Conservation (phyloP, 768 basidiomycete species). For the Strobilomyces echinocephalus region DNA sequence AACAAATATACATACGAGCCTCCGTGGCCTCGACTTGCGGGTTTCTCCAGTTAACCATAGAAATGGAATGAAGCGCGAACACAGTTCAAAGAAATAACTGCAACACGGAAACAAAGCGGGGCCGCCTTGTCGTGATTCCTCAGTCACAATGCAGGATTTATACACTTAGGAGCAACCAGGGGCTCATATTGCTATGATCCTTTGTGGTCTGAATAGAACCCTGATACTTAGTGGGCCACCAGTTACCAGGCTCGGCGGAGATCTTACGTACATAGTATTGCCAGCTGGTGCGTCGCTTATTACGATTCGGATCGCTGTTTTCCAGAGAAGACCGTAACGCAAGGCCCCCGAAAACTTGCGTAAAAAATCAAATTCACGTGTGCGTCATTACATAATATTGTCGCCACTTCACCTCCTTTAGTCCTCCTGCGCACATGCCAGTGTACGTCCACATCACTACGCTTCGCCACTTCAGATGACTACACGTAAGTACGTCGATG, state of each 20-base stretch:
- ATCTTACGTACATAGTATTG: slow-evolving; percentile 22
- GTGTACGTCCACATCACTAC: too few relatives aligned
- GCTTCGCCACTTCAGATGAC: too few relatives aligned
- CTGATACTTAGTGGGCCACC: not conserved
- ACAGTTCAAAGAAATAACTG: slow-evolving; percentile 7
- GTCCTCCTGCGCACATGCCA: too few relatives aligned
- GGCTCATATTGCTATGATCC: slow-evolving; percentile 6
- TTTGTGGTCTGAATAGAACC: slow-evolving; percentile 10
- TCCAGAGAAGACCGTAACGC: too few relatives aligned
- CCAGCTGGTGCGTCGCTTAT: not conserved
- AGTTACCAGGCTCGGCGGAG: not conserved
- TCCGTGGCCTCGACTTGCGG: slow-evolving; percentile 17
- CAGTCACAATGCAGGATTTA: slow-evolving; percentile 12
- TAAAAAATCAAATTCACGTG: too few relatives aligned
- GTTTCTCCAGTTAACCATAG: slow-evolving; percentile 27
- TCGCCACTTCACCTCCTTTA: too few relatives aligned
- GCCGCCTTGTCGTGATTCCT: slow-evolving; percentile 3
- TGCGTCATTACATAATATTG: too few relatives aligned
- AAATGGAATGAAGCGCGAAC: slow-evolving; percentile 12
- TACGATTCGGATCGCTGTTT: too few relatives aligned
- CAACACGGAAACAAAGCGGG: slow-evolving; percentile 7
- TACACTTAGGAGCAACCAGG: slow-evolving; percentile 24
- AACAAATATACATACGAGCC: slow-evolving; percentile 18
- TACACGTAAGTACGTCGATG: too few relatives aligned
- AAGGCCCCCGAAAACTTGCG: too few relatives aligned